A percentile compares a stretch with the other conserved stretches of the same genome.
Conservation (phyloP, 2,329 filamentous ascomycete species). For the Ceratocystis ficicola region DNA sequence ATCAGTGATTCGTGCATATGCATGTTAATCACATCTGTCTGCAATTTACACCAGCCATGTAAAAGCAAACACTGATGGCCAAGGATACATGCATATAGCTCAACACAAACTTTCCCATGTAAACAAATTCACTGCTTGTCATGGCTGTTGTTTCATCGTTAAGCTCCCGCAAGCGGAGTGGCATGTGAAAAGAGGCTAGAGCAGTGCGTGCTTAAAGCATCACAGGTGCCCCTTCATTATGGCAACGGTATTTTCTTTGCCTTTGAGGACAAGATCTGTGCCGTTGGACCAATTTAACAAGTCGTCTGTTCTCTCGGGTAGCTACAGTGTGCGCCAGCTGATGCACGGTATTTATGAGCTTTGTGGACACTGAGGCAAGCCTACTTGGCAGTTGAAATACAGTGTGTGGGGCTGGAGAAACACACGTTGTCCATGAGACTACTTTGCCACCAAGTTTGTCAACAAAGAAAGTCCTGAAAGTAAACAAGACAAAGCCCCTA, state of each 20-base stretch:
- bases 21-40: neutral
- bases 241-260: neutral
- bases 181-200: neutral
- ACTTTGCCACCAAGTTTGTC: slow-evolving; percentile 4
- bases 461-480: neutral
- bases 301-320: neutral
- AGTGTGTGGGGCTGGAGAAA: neutral
- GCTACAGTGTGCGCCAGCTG: neutral
- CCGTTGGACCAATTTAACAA: slow-evolving; percentile 1
- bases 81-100: neutral
- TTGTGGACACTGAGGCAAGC: neutral
- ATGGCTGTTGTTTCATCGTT: neutral
- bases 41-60: neutral
- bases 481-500: neutral
- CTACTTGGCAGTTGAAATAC: neutral
- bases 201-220: neutral
- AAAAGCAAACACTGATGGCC: neutral
- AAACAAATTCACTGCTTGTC: neutral
- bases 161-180: neutral
- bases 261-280: neutral
- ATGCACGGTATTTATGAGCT: neutral
- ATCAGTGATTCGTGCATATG: neutral
- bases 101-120: neutral
- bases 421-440: neutral
- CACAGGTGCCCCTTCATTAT: neutral